These are phyloP conservation scores for Filosporella fistucella DNA, from an alignment of 495 filamentous ascomycete species.

Conservation along the genomic window DNA sequence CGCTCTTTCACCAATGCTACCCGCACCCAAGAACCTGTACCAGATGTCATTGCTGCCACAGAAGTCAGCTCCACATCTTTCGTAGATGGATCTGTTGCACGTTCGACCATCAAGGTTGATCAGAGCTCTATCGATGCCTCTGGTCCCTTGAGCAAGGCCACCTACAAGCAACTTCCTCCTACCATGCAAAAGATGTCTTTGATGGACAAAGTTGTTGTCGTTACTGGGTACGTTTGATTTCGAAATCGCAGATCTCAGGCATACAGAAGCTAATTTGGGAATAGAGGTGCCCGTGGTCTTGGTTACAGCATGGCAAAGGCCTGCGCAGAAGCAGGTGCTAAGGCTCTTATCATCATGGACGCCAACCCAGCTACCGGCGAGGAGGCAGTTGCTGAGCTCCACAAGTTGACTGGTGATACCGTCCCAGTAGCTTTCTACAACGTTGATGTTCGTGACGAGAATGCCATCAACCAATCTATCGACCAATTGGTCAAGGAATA, in stretches of 20 bases:
- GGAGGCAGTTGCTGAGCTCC: conserved; percentile 57
- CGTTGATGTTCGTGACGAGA: conserved; percentile 68
- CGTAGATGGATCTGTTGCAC: conserved; percentile 10
- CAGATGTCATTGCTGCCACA: conserved; percentile 18
- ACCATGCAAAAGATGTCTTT: conserved; percentile 62
- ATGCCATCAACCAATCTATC: conserved; percentile 57
- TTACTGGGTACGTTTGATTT: conserved; percentile 58
- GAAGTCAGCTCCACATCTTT: conserved; percentile 17
- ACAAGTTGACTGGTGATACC: conserved; percentile 50
- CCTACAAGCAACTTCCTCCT: conserved; percentile 45
- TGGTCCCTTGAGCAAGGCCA: conserved; percentile 16
- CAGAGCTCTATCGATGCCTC: background rate
- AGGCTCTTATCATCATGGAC: conserved; percentile 71
- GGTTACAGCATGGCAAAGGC: conserved; percentile 75
- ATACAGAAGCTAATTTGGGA: background rate
- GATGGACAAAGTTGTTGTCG: conserved; percentile 61
- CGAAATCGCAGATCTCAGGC: background rate
- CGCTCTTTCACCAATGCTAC: conserved; percentile 7
- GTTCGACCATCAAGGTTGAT: conserved; percentile 14
- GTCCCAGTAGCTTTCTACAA: conserved; percentile 72
- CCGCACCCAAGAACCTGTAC: conserved; percentile 3
- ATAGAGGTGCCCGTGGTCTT: conserved; percentile 69
- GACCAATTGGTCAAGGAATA: conserved; percentile 53
- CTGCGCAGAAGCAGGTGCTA: conserved; percentile 66
- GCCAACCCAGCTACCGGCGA: conserved; percentile 70